Conservation (phyloP, 2,329 filamentous ascomycete genomes). For the Xylaria arbuscula region DNA sequence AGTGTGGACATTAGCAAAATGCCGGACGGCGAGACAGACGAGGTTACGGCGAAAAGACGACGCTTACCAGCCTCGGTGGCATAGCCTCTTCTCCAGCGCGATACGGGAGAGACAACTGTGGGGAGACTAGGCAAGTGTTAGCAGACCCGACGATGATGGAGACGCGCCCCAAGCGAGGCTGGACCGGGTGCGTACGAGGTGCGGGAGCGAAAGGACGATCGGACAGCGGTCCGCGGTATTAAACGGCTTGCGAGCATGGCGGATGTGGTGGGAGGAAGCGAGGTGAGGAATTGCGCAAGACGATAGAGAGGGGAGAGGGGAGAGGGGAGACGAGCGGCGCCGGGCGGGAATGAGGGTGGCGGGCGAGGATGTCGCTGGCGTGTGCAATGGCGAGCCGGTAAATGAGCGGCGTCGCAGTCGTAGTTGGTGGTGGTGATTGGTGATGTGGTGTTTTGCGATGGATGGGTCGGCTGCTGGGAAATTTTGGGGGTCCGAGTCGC, state of each 20-base stretch:
- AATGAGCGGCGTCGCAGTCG: conserved; percentile 6
- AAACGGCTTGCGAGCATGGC: conserved; percentile 71
- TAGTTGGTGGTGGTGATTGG: conserved; percentile 5
- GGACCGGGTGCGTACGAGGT: conserved; percentile 56
- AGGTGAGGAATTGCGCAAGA: conserved; percentile 26
- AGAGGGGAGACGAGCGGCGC: conserved; percentile 2
- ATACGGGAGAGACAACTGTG: conserved; percentile 59
- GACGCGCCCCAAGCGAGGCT: conserved; percentile 36
- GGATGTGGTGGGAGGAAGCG: conserved; percentile 29
- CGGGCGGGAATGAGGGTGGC: conserved; percentile 3
- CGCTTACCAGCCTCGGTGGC: conserved; percentile 65
- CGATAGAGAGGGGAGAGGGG: not conserved
- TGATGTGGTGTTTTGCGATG: conserved; percentile 5
- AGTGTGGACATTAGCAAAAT: conserved; percentile 42
- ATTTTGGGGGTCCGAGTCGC: conserved; percentile 38
- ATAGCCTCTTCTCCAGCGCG: conserved; percentile 68
- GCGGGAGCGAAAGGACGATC: conserved; percentile 65
- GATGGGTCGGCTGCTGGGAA: conserved; percentile 18
- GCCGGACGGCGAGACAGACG: conserved; percentile 52
- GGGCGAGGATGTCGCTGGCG: not conserved
- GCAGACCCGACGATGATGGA: conserved; percentile 17
- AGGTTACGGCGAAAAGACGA: not conserved
- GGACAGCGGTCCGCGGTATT: conserved; percentile 68
- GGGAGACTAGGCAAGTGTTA: conserved; percentile 58
- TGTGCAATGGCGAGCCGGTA: not conserved